Base-by-base conservation (phyloP, 495 filamentous ascomycete species). In the Podospora conica region DNA sequence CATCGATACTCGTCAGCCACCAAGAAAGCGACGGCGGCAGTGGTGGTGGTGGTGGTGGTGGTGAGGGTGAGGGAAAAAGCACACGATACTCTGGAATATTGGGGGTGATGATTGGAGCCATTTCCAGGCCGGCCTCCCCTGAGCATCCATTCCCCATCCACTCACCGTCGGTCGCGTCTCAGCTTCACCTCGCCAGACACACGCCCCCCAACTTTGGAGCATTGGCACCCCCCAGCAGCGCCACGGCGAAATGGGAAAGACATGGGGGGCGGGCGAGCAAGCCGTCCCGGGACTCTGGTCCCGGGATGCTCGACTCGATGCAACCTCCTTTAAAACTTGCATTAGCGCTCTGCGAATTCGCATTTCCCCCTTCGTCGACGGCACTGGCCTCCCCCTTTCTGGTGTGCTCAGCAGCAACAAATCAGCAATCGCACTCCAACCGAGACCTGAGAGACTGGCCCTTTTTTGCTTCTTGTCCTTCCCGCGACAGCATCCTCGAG, bases 251-350 rank as follows among this genome's bases (percentile, higher is more conserved):
- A 48, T 48, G 40, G 31, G 40, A 6, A 48, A 48, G 40, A 48
- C 40, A 48, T 48, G 40, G 40, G 40, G 40, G 40, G 33, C 33
- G 33, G 33, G 40, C 40, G 40, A 48, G 40, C 40, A 48, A 48
- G 40, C 40, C 40, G 40, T 48, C 69, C 71, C 69, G 68, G 71
- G 40, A 66, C 67, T 60, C 31, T 58, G 60, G 69, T 63, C 65
- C 67, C 68, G 71, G 71, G 68, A 72, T 58, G 67, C 53, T 61
- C 65, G 40, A 60, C 64, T 53, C 27, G 58, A 63, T 72, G 66
- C 61, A 56, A 73, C 73, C 73, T 74, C 72, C 70, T 76, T 75
- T 73, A 48, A 77, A 78, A 67, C 77, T 73, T 79, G 78, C 78
- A 80, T 80, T 80, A 80, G 78, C 40, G 40, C 40, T 48, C 40